Percentiles rank a stretch among this genome's conserved stretches.
Evolutionary conservation across 106 monocot genomes (phyloP).

Genomic region (Allium cepa): DNA sequence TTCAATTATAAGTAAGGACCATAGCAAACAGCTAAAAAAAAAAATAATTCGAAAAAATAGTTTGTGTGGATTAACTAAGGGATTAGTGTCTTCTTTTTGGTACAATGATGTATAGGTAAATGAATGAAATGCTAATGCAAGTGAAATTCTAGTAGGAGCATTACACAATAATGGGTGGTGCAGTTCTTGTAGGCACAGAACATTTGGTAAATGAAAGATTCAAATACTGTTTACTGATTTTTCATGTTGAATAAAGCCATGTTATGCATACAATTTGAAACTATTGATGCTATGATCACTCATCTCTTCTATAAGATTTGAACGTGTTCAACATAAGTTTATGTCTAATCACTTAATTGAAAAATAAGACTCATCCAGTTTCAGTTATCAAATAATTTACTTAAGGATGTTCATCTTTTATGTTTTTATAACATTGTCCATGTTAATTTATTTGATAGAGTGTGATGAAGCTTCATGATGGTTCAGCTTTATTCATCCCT

Average conservation of each 20-base stretch:
- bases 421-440: too few species aligned
- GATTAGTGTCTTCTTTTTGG: background rate
- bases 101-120: slow-evolving; percentile 50
- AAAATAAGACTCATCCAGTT: background rate
- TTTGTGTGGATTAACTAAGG: too few species aligned
- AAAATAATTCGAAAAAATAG: too few species aligned
- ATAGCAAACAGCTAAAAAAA: too few species aligned
- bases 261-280: background rate
- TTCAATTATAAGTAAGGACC: too few species aligned
- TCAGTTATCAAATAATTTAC: background rate
- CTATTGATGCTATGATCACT: background rate
- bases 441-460: slow-evolving; percentile 32
- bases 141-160: slow-evolving; percentile 94
- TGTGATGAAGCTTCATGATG: slow-evolving; percentile 85
- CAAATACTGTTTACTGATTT: slow-evolving; percentile 31
- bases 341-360: background rate
- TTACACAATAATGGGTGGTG: slow-evolving; percentile 96
- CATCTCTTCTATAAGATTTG: background rate
- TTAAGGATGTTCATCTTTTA: too few species aligned
- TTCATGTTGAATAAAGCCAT: background rate
- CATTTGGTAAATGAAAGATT: slow-evolving; percentile 98
- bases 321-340: background rate
- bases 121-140: slow-evolving; percentile 93
- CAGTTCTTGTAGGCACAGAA: slow-evolving; percentile 85
- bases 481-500: slow-evolving; percentile 89